Percentiles rank a stretch among this genome's conserved stretches.
phyloP scores from a whole-genome alignment of 345 rosid genomes.

The Geranium brycei region DNA sequence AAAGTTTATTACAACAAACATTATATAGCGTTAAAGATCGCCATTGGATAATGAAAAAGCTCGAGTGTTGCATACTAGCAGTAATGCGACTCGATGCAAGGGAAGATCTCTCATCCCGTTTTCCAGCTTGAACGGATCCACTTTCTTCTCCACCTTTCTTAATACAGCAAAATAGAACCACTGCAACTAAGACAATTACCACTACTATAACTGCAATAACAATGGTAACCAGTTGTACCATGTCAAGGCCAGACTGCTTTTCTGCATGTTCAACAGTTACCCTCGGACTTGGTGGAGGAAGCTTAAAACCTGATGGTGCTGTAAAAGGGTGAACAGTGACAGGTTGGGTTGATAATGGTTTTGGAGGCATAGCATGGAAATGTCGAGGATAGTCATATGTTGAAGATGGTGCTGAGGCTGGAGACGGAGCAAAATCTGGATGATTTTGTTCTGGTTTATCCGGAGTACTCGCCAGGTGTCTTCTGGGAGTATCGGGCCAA shows the following conservation, averaged over 20 bases:
- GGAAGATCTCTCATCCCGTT: conserved; percentile 62
- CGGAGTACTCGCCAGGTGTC: not conserved
- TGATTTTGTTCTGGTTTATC: not conserved
- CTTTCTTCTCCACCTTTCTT: conserved; percentile 15
- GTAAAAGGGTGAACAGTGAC: too few species aligned
- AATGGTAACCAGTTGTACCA: conserved; percentile 31
- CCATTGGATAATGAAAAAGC: not conserved
- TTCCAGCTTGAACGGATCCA: conserved; percentile 22
- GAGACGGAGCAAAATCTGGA: too few species aligned
- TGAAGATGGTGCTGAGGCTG: too few species aligned
- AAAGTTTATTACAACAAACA: not conserved
- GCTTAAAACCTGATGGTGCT: not conserved
- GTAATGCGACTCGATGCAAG: conserved; percentile 36
- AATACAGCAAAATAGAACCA: conserved; percentile 46
- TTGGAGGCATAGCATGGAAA: not conserved
- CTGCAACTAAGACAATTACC: conserved; percentile 39
- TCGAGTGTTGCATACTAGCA: conserved; percentile 27
- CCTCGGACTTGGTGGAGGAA: conserved; percentile 16
- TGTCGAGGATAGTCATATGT: too few species aligned
- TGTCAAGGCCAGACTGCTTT: conserved; percentile 10
- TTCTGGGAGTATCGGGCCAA: not conserved
- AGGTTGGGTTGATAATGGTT: not conserved
- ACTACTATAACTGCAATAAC: conserved; percentile 38
- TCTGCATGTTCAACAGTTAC: conserved; percentile 8
- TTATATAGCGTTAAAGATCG: not conserved